A percentile compares a stretch with the other conserved stretches of the same genome.
Evolutionary conservation across 2,329 filamentous ascomycete genomes (phyloP).

Genomic region (Leptographium flavum): DNA sequence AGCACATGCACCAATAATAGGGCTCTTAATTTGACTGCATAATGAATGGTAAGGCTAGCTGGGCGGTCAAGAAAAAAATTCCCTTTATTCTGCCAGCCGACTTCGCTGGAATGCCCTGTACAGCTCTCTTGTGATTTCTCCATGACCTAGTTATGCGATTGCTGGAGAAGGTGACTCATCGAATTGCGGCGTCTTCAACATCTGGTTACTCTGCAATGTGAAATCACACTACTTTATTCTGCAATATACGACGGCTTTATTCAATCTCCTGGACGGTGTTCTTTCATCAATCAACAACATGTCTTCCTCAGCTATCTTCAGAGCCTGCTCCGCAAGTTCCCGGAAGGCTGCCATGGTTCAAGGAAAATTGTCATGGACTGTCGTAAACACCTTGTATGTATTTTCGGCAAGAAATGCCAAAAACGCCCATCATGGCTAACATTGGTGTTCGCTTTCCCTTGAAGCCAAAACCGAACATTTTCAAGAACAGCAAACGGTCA

Average conservation of each 20-base stretch:
- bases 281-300: not conserved
- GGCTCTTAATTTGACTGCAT: not conserved
- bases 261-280: too few species aligned
- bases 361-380: not conserved
- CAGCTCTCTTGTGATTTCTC: slow-evolving; percentile 9
- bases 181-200: not conserved
- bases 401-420: not conserved
- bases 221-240: too few species aligned
- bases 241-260: too few species aligned
- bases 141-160: slow-evolving; percentile 9
- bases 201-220: not conserved
- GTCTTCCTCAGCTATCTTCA: not conserved
- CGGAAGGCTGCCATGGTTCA: not conserved
- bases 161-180: not conserved
- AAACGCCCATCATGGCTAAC: not conserved
- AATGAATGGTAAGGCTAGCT: not conserved
- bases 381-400: not conserved
- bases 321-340: not conserved
- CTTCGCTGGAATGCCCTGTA: not conserved
- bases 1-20: slow-evolving; percentile 4
- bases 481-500: slow-evolving; percentile 33
- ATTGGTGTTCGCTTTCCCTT: not conserved
- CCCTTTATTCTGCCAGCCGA: slow-evolving; percentile 4
- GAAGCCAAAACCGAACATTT: slow-evolving; percentile 29
- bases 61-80: slow-evolving; percentile 6